Conservation (phyloP, 495 filamentous ascomycete species). For the Saxophila tyrrhenica region DNA sequence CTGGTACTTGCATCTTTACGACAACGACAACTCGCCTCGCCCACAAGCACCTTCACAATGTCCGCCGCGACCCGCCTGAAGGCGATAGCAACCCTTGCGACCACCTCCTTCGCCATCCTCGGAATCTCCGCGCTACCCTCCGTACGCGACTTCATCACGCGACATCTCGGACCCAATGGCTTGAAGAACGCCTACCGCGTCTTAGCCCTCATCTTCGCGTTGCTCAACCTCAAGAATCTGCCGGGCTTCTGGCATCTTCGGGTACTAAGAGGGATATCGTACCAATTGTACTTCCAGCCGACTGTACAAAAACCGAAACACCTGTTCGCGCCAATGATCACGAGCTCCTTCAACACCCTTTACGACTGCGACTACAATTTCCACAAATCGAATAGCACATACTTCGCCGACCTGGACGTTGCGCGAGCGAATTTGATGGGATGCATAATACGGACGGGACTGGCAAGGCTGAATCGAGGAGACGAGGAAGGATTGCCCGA, state of each 20-base stretch:
- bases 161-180: constrained; percentile 9
- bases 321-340: constrained; percentile 57
- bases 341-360: constrained; percentile 44
- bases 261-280: constrained; percentile 48
- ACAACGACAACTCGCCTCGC: too few relatives aligned
- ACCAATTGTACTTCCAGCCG: constrained; percentile 47
- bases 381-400: constrained; percentile 71
- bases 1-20: too few relatives aligned
- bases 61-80: constrained; percentile 14
- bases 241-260: constrained; percentile 66
- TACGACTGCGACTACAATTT: constrained; percentile 72
- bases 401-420: constrained; percentile 63
- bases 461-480: constrained; percentile 27
- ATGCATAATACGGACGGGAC: constrained; percentile 46
- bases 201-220: constrained; percentile 41
- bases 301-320: constrained; percentile 22
- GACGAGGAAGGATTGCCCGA: constrained; percentile 18
- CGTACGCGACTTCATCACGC: constrained; percentile 6
- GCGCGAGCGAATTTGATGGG: constrained; percentile 52
- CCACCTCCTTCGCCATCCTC: constrained; percentile 6
- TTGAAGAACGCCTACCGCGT: constrained; percentile 38
- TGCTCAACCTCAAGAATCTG: constrained; percentile 59
- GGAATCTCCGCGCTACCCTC: constrained; percentile 2
- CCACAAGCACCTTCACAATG: too few relatives aligned
- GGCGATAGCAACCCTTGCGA: constrained; percentile 11